These are phyloP conservation scores for Colletotrichum camelliae DNA, from an alignment of 2,329 filamentous ascomycete genomes.

Conservation along the genomic window DNA sequence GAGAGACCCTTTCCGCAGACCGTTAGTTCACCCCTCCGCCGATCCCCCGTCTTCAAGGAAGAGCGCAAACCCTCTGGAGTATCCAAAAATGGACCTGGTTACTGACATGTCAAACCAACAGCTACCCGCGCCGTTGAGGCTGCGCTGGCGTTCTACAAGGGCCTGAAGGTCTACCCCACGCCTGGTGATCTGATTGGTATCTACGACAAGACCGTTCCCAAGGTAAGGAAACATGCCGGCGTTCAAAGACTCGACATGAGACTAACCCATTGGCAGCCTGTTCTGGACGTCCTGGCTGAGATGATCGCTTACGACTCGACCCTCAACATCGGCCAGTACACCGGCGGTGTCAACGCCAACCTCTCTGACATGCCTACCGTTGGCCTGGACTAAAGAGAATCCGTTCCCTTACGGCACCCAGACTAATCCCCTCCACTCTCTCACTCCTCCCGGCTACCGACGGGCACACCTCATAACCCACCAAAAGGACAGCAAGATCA, in stretches of 20 bases:
- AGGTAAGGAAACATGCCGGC: constrained; percentile 59
- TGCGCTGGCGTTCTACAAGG: constrained; percentile 96
- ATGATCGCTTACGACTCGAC: constrained; percentile 94
- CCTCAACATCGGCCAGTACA: constrained; percentile 61
- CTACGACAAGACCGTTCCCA: constrained; percentile 98
- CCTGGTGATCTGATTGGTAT: constrained; percentile 92
- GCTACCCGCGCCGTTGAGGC: constrained; percentile 68
- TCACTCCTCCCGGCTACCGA: background rate
- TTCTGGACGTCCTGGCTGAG: constrained; percentile 94
- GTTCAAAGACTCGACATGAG: background rate
- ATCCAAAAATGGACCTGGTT: background rate
- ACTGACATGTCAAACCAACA: background rate
- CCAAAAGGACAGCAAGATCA: constrained; percentile 7
- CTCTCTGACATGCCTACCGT: constrained; percentile 55
- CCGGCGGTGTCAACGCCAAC: constrained; percentile 38
- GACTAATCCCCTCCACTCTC: constrained; percentile 1
- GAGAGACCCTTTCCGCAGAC: constrained; percentile 82
- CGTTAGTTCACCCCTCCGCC: constrained; percentile 60
- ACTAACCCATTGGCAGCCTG: constrained; percentile 63
- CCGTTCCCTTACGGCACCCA: background rate
- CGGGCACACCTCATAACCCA: background rate
- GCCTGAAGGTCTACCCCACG: constrained; percentile 96
- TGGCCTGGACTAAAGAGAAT: constrained; percentile 56
- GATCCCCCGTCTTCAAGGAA: background rate
- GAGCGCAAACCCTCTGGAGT: background rate